Conservation (phyloP, 108 stramenopile genomes). For the Cylindrotheca fusiformis region DNA sequence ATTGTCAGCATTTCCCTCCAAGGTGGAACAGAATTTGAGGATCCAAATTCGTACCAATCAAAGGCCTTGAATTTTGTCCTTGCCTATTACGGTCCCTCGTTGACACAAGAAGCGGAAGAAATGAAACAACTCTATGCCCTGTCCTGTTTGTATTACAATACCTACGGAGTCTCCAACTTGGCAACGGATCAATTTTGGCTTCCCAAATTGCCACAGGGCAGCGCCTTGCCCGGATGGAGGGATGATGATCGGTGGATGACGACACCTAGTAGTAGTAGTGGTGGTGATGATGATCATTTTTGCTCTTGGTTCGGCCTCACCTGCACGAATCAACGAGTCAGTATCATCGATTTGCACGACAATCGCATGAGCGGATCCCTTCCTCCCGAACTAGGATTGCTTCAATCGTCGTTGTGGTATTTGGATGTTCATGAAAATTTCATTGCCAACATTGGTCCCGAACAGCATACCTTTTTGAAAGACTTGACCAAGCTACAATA, state of each 20-base stretch:
- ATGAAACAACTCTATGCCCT: constrained; percentile 26
- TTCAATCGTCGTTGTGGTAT: constrained; percentile 19
- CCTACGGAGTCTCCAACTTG: constrained; percentile 15
- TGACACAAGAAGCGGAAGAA: constrained; percentile 28
- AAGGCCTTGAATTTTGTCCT: constrained; percentile 20
- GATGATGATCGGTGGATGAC: constrained; percentile 17
- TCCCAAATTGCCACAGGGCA: not conserved
- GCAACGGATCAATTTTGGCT: constrained; percentile 10
- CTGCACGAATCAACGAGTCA: constrained; percentile 22
- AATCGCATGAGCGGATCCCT: constrained; percentile 32
- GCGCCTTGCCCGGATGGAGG: constrained; percentile 41
- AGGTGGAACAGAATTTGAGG: constrained; percentile 25
- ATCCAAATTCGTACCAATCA: constrained; percentile 31
- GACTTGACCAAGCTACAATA: constrained; percentile 33
- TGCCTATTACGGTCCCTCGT: constrained; percentile 17
- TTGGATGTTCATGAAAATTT: constrained; percentile 33
- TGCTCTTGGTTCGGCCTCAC: constrained; percentile 36
- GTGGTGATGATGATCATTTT: too few relatives aligned
- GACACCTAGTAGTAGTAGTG: not conserved
- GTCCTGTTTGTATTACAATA: constrained; percentile 15
- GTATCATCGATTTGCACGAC: constrained; percentile 17
- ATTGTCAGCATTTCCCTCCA: constrained; percentile 5
- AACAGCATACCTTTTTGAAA: constrained; percentile 33
- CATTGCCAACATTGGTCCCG: constrained; percentile 40
- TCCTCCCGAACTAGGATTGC: constrained; percentile 25